These are phyloP conservation scores for Discostella pseudostelligera DNA, from an alignment of 108 stramenopile genomes.

Conservation along the genomic window DNA sequence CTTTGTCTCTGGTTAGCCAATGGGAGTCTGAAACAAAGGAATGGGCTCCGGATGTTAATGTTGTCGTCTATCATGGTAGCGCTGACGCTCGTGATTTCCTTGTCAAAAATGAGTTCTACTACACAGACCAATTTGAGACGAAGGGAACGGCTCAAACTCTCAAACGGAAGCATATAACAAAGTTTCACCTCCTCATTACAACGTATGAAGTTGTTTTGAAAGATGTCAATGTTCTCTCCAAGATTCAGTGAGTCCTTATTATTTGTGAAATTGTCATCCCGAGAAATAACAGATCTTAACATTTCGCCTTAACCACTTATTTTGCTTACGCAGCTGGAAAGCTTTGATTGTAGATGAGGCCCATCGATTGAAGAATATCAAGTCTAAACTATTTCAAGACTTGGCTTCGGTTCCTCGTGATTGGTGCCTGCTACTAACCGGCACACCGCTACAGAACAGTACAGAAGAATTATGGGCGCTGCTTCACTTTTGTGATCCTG, in stretches of 20 bases:
- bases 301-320: too few relatives aligned
- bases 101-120: conserved; percentile 89
- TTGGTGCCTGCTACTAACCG: conserved; percentile 90
- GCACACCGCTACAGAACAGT: conserved; percentile 97
- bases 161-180: conserved; percentile 76
- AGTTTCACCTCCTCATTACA: conserved; percentile 94
- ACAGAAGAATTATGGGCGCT: conserved; percentile 96
- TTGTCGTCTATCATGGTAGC: conserved; percentile 92
- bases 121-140: conserved; percentile 73
- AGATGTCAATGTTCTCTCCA: conserved; percentile 78
- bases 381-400: conserved; percentile 75
- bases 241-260: conserved; percentile 74
- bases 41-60: conserved; percentile 95
- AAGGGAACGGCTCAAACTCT: conserved; percentile 64
- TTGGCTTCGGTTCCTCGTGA: conserved; percentile 76
- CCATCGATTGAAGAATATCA: conserved; percentile 85
- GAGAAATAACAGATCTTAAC: conserved; percentile 52
- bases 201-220: conserved; percentile 93
- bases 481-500: conserved; percentile 77
- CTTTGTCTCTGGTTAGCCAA: conserved; percentile 86
- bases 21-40: conserved; percentile 90
- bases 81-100: conserved; percentile 86
- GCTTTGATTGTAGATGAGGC: conserved; percentile 96
- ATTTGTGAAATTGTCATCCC: conserved; percentile 89
- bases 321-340: conserved; percentile 49